Evolutionary conservation across 1,139 yeast species (phyloP).

Genomic region (Suhomyces bolitotheri): DNA sequence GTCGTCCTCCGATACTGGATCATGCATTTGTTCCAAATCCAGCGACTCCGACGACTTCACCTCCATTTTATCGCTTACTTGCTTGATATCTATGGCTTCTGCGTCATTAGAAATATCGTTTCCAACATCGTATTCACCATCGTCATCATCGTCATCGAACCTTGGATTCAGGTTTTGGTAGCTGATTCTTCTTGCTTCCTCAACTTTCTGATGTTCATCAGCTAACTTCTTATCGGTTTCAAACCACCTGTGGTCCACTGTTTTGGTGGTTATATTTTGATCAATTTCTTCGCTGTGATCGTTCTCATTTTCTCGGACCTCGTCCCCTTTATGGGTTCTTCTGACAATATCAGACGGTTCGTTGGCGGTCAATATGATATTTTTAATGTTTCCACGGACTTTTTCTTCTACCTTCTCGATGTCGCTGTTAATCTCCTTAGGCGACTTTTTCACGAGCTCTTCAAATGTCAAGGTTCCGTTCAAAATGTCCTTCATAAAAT

Average conservation of each 20-base stretch:
- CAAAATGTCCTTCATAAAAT: conserved; percentile 49
- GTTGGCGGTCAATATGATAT: conserved; percentile 19
- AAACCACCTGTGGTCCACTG: conserved; percentile 46
- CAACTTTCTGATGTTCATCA: conserved; percentile 4
- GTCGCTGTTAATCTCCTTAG: conserved; percentile 72
- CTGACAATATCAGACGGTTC: conserved; percentile 43
- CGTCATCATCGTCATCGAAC: conserved; percentile 23
- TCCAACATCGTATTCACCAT: conserved; percentile 17
- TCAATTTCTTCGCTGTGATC: conserved; percentile 29
- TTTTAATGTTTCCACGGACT: conserved; percentile 45
- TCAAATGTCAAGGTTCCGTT: conserved; percentile 47
- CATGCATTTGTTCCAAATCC: conserved; percentile 13
- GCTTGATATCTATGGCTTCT: neutral
- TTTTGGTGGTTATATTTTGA: conserved; percentile 37
- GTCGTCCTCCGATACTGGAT: conserved; percentile 11
- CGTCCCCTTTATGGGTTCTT: conserved; percentile 86
- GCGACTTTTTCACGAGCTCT: conserved; percentile 57
- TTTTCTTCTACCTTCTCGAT: conserved; percentile 67
- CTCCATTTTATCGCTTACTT: conserved; percentile 4
- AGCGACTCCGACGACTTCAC: conserved; percentile 10
- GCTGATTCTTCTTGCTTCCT: conserved; percentile 10
- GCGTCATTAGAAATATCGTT: conserved; percentile 4
- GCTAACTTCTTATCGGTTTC: conserved; percentile 16
- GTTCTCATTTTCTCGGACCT: conserved; percentile 41
- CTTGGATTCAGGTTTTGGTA: conserved; percentile 19